Evolutionary conservation across 768 basidiomycete genomes (phyloP), one percentile per base, ranked within the genome.

Genomic region (Naganishia vaughanmartiniae): DNA sequence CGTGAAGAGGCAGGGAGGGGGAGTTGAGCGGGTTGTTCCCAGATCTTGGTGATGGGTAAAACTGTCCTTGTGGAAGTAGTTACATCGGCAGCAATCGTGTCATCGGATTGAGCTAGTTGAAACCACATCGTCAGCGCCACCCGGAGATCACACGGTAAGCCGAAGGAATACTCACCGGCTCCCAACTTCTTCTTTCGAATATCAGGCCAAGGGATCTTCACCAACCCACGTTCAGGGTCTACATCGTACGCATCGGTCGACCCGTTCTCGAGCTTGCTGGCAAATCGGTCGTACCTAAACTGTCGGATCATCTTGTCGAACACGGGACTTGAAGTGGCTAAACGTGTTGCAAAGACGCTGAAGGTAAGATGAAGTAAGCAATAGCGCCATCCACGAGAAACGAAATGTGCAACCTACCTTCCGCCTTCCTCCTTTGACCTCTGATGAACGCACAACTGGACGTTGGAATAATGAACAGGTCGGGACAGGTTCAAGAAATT

Each of bases 381-480:
- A 36, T 4, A 24, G n/a, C 30, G 2, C 15, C 34, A n/a, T 19
- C 2, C 4, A 26, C 19, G 51, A 33, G 17, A 24, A 15, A 53
- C 19, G 7, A 1, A 10, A 26, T 10, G 17, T 14, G 14, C 15
- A 9, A 42, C 70, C 42, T 26, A 67, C 70, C 65, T 68, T 48
- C 56, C 54, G 17, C 65, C 65, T 2, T 53, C 71, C 12, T 56
- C 54, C 46, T 66, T 54, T 10, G 42, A 36, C 28, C 66, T 54
- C 48, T 72, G 65, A 54, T 78, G 76, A 3, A 78, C 71, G 53
- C 76, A 78, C 5, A 80, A 67, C 66, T 78, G 77, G 10, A 80
- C 78, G 54, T 80, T 80, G n/a, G 74, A 76, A 53, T 80, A 80
- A 65, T 78, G 77, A 17, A 80, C 71, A 15, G 77, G 78, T 63